Evolutionary conservation across 371 early-diverging fungal species (phyloP).

Genomic region (Modicella reniformis): DNA sequence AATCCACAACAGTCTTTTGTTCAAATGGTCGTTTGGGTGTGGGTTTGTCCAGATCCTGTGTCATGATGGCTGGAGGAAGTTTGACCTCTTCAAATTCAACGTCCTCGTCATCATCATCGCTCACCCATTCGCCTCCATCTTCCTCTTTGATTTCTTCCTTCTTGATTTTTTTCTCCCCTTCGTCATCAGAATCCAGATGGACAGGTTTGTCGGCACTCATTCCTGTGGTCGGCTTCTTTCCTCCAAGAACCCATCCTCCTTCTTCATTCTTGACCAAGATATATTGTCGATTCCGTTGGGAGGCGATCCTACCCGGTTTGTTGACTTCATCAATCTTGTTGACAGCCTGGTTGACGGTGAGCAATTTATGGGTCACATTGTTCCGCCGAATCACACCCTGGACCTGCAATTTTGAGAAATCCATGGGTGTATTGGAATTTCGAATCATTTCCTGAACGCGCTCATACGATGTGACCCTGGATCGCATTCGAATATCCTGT

Average conservation of each 20-base stretch:
- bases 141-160: slow-evolving; percentile 55
- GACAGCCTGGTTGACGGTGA: slow-evolving; percentile 69
- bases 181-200: slow-evolving; percentile 47
- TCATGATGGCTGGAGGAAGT: neutral
- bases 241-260: slow-evolving; percentile 78
- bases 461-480: slow-evolving; percentile 82
- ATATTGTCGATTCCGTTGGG: slow-evolving; percentile 83
- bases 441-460: slow-evolving; percentile 80
- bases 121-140: slow-evolving; percentile 53
- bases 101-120: slow-evolving; percentile 49
- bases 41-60: neutral
- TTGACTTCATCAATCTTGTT: slow-evolving; percentile 41
- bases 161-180: slow-evolving; percentile 21
- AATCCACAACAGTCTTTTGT: neutral
- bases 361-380: slow-evolving; percentile 82
- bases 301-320: slow-evolving; percentile 75
- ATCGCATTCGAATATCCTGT: slow-evolving; percentile 82
- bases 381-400: slow-evolving; percentile 85
- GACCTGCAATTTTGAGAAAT: slow-evolving; percentile 93
- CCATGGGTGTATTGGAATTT: slow-evolving; percentile 69
- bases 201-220: slow-evolving; percentile 45
- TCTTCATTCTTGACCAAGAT: slow-evolving; percentile 86
- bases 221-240: slow-evolving; percentile 46
- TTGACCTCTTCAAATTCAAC: slow-evolving; percentile 57
- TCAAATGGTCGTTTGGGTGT: neutral